Evolutionary conservation across 805 yeast species (phyloP).

Genomic region (Nakazawaea pomicola): DNA sequence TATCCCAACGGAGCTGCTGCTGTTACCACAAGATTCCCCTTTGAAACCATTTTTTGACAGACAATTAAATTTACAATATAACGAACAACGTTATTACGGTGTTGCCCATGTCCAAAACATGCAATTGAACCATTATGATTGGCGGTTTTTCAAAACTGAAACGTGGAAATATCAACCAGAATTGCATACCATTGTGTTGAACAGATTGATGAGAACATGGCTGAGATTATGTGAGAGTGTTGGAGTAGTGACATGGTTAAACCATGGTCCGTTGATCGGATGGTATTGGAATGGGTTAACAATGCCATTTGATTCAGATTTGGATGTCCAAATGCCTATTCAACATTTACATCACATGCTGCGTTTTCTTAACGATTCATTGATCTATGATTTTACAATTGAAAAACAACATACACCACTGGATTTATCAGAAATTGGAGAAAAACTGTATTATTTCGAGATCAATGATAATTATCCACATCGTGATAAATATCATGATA

Average conservation of each 20-base stretch:
- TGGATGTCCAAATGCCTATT: slow-evolving; percentile 34
- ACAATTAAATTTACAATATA: not conserved
- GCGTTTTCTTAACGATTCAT: slow-evolving; percentile 31
- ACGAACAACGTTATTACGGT: slow-evolving; percentile 5
- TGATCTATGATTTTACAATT: slow-evolving; percentile 29
- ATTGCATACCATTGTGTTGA: slow-evolving; percentile 27
- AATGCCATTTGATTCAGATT: slow-evolving; percentile 40
- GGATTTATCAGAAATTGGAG: slow-evolving; percentile 25
- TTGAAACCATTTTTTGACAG: not conserved
- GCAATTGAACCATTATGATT: slow-evolving; percentile 31
- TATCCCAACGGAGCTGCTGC: no score
- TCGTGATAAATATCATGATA: slow-evolving; percentile 30
- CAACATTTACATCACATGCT: slow-evolving; percentile 34
- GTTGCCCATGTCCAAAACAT: slow-evolving; percentile 16
- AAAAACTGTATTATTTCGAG: slow-evolving; percentile 27
- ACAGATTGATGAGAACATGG: slow-evolving; percentile 32
- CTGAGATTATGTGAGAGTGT: slow-evolving; percentile 30
- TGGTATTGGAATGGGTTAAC: slow-evolving; percentile 36
- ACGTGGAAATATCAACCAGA: slow-evolving; percentile 27
- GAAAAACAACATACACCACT: slow-evolving; percentile 13
- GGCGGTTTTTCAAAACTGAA: slow-evolving; percentile 30
- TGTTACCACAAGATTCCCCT: no score
- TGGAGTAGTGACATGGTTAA: slow-evolving; percentile 23
- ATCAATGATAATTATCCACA: slow-evolving; percentile 28
- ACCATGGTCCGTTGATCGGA: slow-evolving; percentile 18